Evolutionary conservation across 257 asterid species (phyloP).

Genomic region (Sherardia arvensis): DNA sequence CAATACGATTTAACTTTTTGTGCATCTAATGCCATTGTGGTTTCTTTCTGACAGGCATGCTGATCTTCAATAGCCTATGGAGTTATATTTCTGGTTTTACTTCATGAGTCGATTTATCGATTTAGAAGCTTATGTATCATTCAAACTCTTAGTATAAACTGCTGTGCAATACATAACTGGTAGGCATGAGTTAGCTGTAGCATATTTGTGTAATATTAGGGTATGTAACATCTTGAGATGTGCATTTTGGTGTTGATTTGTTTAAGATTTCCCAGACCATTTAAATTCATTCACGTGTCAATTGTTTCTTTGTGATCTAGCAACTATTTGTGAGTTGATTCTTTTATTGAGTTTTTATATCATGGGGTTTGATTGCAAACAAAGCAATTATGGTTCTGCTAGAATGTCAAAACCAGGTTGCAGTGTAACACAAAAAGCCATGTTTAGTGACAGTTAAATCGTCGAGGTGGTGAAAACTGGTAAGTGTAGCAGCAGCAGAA

Average conservation of each 20-base stretch:
- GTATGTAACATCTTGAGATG: background rate
- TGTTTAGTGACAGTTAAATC: too few relatives aligned
- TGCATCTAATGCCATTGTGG: background rate
- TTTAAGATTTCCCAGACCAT: background rate
- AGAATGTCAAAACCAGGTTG: too few relatives aligned
- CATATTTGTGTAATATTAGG: background rate
- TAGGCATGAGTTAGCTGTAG: background rate
- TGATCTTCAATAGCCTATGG: background rate
- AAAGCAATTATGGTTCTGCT: too few relatives aligned
- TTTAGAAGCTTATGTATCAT: background rate
- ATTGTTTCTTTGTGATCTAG: background rate
- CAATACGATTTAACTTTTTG: too few relatives aligned
- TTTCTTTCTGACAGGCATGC: background rate
- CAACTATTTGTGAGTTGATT: background rate
- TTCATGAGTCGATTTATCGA: background rate
- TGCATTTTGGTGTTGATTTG: background rate
- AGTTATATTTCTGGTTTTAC: background rate
- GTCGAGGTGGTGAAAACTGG: too few relatives aligned
- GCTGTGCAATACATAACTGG: background rate
- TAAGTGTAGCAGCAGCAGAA: too few relatives aligned
- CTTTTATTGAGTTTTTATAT: too few relatives aligned
- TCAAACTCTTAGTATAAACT: background rate
- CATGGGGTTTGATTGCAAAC: too few relatives aligned
- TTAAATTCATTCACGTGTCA: background rate
- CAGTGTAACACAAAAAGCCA: too few relatives aligned